Evolutionary conservation across 73 alveolate genomes (phyloP).

Genomic region (Uronychia binucleata): DNA sequence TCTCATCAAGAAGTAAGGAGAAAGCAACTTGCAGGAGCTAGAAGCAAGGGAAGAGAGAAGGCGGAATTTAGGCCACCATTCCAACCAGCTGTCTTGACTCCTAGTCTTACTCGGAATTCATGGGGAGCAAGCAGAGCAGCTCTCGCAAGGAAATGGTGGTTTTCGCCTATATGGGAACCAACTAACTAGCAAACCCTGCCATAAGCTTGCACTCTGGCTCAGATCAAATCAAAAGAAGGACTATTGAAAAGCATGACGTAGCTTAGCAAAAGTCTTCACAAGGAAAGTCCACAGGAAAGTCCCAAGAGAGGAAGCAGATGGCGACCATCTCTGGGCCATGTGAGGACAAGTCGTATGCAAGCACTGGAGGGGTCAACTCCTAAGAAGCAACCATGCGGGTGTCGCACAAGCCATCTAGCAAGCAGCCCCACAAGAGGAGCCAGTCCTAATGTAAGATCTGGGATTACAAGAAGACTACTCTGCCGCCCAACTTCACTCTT

Average conservation of each 20-base stretch:
- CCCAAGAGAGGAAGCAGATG: too few species aligned
- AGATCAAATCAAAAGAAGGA: background rate
- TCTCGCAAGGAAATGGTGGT: background rate
- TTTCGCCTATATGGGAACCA: background rate
- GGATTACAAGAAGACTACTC: background rate
- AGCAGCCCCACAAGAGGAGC: background rate
- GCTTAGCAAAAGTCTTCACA: too few species aligned
- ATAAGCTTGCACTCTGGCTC: background rate
- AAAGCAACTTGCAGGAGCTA: background rate
- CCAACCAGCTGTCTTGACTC: background rate
- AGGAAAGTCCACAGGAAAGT: too few species aligned
- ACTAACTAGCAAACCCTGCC: background rate
- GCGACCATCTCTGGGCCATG: too few species aligned
- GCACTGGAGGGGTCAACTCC: too few species aligned
- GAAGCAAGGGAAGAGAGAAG: background rate
- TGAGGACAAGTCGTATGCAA: too few species aligned
- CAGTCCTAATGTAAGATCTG: background rate
- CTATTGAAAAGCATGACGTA: background rate
- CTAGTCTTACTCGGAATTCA: background rate
- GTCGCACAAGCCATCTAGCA: too few species aligned
- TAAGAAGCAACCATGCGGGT: too few species aligned
- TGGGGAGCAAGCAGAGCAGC: background rate
- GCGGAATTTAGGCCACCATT: background rate
- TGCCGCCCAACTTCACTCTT: background rate
- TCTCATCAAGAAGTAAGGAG: background rate